Evolutionary conservation across 768 basidiomycete species (phyloP), one percentile per base, ranked within the genome.

Genomic region (Xerocomellus chrysenteron): DNA sequence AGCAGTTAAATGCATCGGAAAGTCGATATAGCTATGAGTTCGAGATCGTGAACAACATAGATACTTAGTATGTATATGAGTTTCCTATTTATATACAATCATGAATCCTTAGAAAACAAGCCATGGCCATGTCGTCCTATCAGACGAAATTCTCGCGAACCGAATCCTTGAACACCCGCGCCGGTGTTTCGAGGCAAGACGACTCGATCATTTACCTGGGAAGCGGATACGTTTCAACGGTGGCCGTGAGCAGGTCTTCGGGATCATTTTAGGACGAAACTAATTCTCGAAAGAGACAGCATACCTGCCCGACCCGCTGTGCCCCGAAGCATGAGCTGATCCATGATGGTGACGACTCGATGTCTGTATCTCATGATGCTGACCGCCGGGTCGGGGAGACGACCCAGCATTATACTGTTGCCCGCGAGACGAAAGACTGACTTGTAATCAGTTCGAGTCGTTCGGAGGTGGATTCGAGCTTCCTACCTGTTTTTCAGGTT

Each of bases 381-480:
- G 17, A 9, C 36, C 37, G 21, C 21, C 21, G 10, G 32, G 32
- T 11, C 32, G 32, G 32, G 6, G 28, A 9, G 30, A 30, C 8
- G 26, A 26, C 5, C 5, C 5, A 26, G 5, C 26, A 3, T 7
- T 28, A 7, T 32, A 10, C 12, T 17, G 47, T 30, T 24, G 5
- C 4, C 57, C 52, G 12, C 52, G 52, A 30, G 53, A 16, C 3
- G 16, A 32, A 10, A 49, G 47, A 1, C 61, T 65, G 17, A 14
- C 13, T 7, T 35, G 4, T 39, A 17, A 26, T 52, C n/a, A 50
- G 24, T 9, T 44, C 32, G 10, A 21, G 16, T 33, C 16, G 30
- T 30, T 61, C 21, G 8, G 39, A 26, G 35, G 39, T 8, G 21
- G 9, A 45, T 35, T 43, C 13, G 19, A 40, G 33, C 14, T 9